These are phyloP conservation scores for Candida buenavistaensis DNA, from an alignment of 1,139 yeast species.

Conservation along the genomic window DNA sequence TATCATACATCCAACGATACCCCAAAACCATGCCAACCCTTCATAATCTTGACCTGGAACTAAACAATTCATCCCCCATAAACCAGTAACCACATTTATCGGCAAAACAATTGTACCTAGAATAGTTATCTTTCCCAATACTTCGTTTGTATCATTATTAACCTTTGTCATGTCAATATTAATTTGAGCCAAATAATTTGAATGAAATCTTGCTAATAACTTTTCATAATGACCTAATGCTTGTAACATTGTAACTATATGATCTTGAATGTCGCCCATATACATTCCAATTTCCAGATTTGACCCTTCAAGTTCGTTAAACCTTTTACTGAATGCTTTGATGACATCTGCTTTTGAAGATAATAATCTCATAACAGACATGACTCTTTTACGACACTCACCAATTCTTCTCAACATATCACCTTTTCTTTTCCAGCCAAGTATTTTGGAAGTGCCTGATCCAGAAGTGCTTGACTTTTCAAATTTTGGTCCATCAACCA, in stretches of 20 bases:
- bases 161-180: conserved; percentile 97
- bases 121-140: conserved; percentile 87
- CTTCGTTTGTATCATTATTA: conserved; percentile 97
- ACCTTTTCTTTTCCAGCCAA: conserved; percentile 87
- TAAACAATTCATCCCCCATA: conserved; percentile 98
- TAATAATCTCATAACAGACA: conserved; percentile 80
- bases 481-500: conserved; percentile 28
- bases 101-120: conserved; percentile 95
- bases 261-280: conserved; percentile 83
- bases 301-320: conserved; percentile 71
- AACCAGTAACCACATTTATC: conserved; percentile 89
- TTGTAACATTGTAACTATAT: conserved; percentile 93
- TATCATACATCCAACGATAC: conserved; percentile 34
- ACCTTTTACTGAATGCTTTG: conserved; percentile 88
- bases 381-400: conserved; percentile 90
- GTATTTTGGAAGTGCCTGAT: conserved; percentile 51
- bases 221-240: conserved; percentile 92
- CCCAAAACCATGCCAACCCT: conserved; percentile 78
- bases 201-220: conserved; percentile 86
- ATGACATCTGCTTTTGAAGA: conserved; percentile 97
- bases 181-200: conserved; percentile 93
- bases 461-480: conserved; percentile 21
- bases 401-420: conserved; percentile 95
- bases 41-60: conserved; percentile 89
- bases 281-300: conserved; percentile 70